Evolutionary conservation across 805 yeast species (phyloP).

Genomic region (Starmera amethionina): DNA sequence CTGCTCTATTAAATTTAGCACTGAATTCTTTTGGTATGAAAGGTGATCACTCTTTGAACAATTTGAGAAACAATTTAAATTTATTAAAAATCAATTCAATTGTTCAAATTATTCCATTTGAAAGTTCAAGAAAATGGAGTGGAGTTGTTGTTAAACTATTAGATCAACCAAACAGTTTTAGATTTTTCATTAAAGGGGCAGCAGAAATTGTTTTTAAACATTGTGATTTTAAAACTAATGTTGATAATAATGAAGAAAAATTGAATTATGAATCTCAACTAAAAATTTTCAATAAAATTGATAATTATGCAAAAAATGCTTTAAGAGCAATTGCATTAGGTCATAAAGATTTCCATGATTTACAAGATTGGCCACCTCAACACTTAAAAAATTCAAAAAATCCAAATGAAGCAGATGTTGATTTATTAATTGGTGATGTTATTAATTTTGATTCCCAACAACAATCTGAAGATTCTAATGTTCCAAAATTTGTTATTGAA

Average conservation of each 20-base stretch:
- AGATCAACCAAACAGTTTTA: conserved; percentile 25
- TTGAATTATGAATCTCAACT: conserved; percentile 18
- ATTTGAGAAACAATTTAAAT: conserved; percentile 27
- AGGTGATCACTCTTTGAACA: conserved; percentile 33
- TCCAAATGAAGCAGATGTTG: conserved; percentile 33
- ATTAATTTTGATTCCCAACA: conserved; percentile 13
- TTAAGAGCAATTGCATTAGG: conserved; percentile 85
- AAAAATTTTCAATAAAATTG: conserved; percentile 32
- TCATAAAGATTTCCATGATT: conserved; percentile 53
- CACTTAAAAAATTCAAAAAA: conserved; percentile 25
- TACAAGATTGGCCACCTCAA: conserved; percentile 60
- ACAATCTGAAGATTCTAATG: conserved; percentile 2
- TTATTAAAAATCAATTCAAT: conserved; percentile 28
- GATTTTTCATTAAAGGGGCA: conserved; percentile 84
- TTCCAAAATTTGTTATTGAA: conserved; percentile 21
- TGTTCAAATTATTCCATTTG: conserved; percentile 79
- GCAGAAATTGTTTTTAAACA: conserved; percentile 72
- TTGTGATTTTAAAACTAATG: conserved; percentile 34
- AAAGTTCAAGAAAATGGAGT: conserved; percentile 89
- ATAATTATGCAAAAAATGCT: conserved; percentile 64
- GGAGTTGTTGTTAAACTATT: conserved; percentile 56
- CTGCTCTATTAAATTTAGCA: conserved; percentile 72
- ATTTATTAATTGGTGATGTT: conserved; percentile 27
- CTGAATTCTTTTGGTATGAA: conserved; percentile 41
- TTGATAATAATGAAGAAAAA: conserved; percentile 20